A percentile compares a stretch with the other conserved stretches of the same genome.
Evolutionary conservation across 1,139 yeast genomes (phyloP).

Genomic region (Nematodospora anomalae): DNA sequence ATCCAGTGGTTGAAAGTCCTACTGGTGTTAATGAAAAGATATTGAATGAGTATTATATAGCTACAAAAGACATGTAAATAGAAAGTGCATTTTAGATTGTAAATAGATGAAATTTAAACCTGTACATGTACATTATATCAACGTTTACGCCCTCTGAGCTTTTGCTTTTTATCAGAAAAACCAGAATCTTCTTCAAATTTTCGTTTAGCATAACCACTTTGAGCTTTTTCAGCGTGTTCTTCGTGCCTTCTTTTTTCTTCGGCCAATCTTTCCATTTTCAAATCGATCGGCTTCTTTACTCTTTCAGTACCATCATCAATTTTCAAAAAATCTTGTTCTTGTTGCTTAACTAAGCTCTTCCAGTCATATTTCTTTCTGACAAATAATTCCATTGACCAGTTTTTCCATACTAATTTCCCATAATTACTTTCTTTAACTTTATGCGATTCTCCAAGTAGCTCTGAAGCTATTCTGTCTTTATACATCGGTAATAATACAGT

Average conservation of each 20-base stretch:
- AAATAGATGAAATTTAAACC: slow-evolving; percentile 7
- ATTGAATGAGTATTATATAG: slow-evolving; percentile 52
- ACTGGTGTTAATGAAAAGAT: slow-evolving; percentile 53
- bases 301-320: slow-evolving; percentile 17
- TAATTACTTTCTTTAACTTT: slow-evolving; percentile 80
- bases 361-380: slow-evolving; percentile 77
- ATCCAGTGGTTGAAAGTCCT: slow-evolving; percentile 87
- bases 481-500: slow-evolving; percentile 76
- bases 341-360: slow-evolving; percentile 72
- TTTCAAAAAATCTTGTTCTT: slow-evolving; percentile 53
- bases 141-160: slow-evolving; percentile 32
- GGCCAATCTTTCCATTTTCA: slow-evolving; percentile 43
- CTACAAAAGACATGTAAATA: slow-evolving; percentile 13
- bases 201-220: slow-evolving; percentile 20
- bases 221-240: slow-evolving; percentile 22
- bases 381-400: slow-evolving; percentile 85
- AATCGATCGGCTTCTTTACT: slow-evolving; percentile 42
- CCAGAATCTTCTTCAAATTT: slow-evolving; percentile 22
- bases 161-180: slow-evolving; percentile 21
- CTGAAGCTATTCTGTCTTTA: slow-evolving; percentile 82
- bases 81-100: slow-evolving; percentile 3
- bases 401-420: slow-evolving; percentile 92
- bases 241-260: slow-evolving; percentile 33
- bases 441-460: slow-evolving; percentile 58
- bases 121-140: slow-evolving; percentile 7